Conservation (phyloP, 2,329 filamentous ascomycete species). For the Aspergillus pseudonomiae region DNA sequence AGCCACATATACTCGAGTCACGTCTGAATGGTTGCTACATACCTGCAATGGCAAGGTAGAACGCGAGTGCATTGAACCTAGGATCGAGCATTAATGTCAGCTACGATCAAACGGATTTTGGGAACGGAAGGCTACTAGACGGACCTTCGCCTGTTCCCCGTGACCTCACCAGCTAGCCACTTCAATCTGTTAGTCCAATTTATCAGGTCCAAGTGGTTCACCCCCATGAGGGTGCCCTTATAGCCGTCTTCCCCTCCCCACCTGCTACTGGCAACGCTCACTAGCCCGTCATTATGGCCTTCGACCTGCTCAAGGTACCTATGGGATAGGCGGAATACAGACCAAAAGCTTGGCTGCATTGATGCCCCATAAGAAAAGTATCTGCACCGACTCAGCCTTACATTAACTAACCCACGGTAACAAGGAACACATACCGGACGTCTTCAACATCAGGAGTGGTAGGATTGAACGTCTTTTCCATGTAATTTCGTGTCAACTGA, state of each 20-base stretch:
- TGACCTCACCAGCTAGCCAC: slow-evolving; percentile 60
- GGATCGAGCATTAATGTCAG: slow-evolving; percentile 20
- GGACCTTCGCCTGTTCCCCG: slow-evolving; percentile 58
- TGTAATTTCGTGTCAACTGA: slow-evolving; percentile 63
- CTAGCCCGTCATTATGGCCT: slow-evolving; percentile 65
- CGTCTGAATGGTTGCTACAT: slow-evolving; percentile 24
- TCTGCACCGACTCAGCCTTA: slow-evolving; percentile 28
- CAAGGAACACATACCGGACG: slow-evolving; percentile 45
- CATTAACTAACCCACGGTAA: not conserved
- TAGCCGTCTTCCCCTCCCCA: slow-evolving; percentile 61
- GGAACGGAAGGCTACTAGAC: slow-evolving; percentile 15
- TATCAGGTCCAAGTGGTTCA: slow-evolving; percentile 67
- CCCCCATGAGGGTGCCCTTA: slow-evolving; percentile 64
- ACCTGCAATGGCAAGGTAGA: slow-evolving; percentile 69
- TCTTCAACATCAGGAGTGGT: slow-evolving; percentile 58
- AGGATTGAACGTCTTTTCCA: slow-evolving; percentile 62
- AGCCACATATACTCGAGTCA: slow-evolving; percentile 1
- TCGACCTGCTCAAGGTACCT: slow-evolving; percentile 57
- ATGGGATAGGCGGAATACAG: slow-evolving; percentile 61
- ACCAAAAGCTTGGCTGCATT: slow-evolving; percentile 58
- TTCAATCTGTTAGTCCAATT: slow-evolving; percentile 68
- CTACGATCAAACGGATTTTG: not conserved
- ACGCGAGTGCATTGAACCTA: slow-evolving; percentile 65
- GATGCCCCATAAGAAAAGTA: slow-evolving; percentile 68
- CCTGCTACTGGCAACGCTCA: slow-evolving; percentile 60